Evolutionary conservation across 495 filamentous ascomycete species (phyloP).

Genomic region (Tetracladium marchalianum): DNA sequence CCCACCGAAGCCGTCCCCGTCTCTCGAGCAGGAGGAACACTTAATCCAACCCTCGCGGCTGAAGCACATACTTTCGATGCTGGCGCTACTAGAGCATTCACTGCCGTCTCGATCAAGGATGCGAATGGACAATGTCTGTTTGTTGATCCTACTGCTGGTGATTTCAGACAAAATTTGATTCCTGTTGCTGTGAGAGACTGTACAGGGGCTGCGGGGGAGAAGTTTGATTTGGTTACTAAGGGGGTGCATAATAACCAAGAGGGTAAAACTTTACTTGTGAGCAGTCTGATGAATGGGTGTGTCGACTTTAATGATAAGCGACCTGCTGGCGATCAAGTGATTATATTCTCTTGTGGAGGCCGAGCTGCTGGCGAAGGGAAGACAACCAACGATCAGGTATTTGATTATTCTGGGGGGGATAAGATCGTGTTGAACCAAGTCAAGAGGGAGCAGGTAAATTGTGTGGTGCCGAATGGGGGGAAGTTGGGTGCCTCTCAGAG

Average conservation of each 20-base stretch:
- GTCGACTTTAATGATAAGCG: slow-evolving; percentile 38
- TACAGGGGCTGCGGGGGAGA: slow-evolving; percentile 36
- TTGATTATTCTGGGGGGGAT: slow-evolving; percentile 23
- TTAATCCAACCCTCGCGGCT: slow-evolving; percentile 38
- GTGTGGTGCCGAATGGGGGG: slow-evolving; percentile 27
- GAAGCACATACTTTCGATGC: slow-evolving; percentile 34
- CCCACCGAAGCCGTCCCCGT: slow-evolving; percentile 39
- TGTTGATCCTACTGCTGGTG: slow-evolving; percentile 41
- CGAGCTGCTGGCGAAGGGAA: slow-evolving; percentile 35
- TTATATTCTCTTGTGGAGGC: slow-evolving; percentile 42
- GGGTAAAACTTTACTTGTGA: slow-evolving; percentile 34
- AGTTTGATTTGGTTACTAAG: slow-evolving; percentile 42
- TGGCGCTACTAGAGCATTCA: slow-evolving; percentile 37
- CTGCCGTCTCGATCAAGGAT: slow-evolving; percentile 33
- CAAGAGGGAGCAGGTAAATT: slow-evolving; percentile 30
- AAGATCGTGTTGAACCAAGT: slow-evolving; percentile 30
- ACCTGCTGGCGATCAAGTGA: slow-evolving; percentile 34
- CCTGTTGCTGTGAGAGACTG: slow-evolving; percentile 36
- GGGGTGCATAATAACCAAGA: slow-evolving; percentile 36
- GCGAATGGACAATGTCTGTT: slow-evolving; percentile 38
- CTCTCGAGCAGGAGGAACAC: slow-evolving; percentile 35
- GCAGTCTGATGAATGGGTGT: slow-evolving; percentile 40
- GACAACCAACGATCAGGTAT: slow-evolving; percentile 14
- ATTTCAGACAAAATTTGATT: slow-evolving; percentile 46
- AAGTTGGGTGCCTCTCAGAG: slow-evolving; percentile 33